Conservation (phyloP, 129 eudicot species). For the Flaveria sonorensis region DNA sequence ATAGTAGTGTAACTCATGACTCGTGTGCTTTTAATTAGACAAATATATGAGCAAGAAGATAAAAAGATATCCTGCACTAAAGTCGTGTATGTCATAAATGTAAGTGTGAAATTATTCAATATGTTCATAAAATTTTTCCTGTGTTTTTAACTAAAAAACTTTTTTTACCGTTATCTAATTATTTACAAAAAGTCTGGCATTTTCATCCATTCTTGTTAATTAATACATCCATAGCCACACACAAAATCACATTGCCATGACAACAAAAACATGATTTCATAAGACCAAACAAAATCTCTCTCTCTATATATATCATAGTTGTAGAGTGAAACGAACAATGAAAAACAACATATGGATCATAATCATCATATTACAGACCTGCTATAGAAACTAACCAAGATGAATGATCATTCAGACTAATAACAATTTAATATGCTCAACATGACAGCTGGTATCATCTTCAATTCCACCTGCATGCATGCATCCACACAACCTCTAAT, state of each 20-base stretch:
- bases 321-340: not conserved
- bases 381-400: constrained; percentile 27
- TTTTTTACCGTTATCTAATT: too few species aligned
- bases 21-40: too few species aligned
- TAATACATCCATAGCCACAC: not conserved
- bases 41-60: too few species aligned
- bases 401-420: constrained; percentile 15
- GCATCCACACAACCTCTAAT: constrained; percentile 10
- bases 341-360: constrained; percentile 17
- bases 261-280: constrained; percentile 3
- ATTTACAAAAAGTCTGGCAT: not conserved
- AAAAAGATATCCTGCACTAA: too few species aligned
- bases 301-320: not conserved
- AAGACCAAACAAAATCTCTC: constrained; percentile 6
- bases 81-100: too few species aligned
- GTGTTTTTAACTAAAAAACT: not conserved
- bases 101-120: too few species aligned
- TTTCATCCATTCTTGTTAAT: not conserved
- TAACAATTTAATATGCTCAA: constrained; percentile 27
- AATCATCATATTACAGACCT: constrained; percentile 47
- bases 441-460: constrained; percentile 14
- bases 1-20: too few species aligned
- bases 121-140: too few species aligned
- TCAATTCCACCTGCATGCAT: constrained; percentile 39
- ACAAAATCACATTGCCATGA: not conserved